phyloP scores from a whole-genome alignment of 495 filamentous ascomycete species.

The Viridothelium virens region DNA sequence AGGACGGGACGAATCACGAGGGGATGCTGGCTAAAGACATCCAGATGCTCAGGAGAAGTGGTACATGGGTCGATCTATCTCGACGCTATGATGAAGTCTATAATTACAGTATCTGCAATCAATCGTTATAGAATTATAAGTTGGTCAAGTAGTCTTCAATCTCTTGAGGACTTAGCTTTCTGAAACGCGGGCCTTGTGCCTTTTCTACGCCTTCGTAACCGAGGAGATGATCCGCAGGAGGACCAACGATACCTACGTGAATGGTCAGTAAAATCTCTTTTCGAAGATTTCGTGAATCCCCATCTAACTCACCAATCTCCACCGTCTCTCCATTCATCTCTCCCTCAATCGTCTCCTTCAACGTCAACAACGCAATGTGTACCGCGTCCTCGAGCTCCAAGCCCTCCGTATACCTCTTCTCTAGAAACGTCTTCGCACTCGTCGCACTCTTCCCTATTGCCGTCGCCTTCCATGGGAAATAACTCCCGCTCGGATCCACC shows the following conservation, averaged over 20 bases:
- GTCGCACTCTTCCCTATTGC: constrained; percentile 98
- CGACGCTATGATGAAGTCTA: not conserved
- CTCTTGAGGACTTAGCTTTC: constrained; percentile 93
- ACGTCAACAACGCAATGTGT: constrained; percentile 91
- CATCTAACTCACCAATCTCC: constrained; percentile 70
- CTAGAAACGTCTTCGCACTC: constrained; percentile 94
- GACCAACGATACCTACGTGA: constrained; percentile 76
- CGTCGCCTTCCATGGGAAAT: constrained; percentile 99
- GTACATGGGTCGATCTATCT: not conserved
- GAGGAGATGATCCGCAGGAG: constrained; percentile 83
- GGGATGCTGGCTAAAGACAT: not conserved
- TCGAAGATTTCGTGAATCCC: not conserved
- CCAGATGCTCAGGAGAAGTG: not conserved
- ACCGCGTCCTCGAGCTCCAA: constrained; percentile 97
- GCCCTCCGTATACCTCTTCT: constrained; percentile 96
- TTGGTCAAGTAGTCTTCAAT: constrained; percentile 99
- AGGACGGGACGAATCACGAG: not conserved
- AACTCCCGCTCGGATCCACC: constrained; percentile 92
- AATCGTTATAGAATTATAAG: constrained; percentile 46
- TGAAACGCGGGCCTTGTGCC: constrained; percentile 82
- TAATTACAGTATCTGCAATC: constrained; percentile 2
- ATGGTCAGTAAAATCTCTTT: constrained; percentile 26
- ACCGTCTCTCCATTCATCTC: constrained; percentile 99
- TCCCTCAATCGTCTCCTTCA: constrained; percentile 98
- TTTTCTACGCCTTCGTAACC: constrained; percentile 90